Evolutionary conservation across 2,329 filamentous ascomycete genomes (phyloP), one percentile per base, ranked within the genome.

Genomic region (Nothophoma quercina): DNA sequence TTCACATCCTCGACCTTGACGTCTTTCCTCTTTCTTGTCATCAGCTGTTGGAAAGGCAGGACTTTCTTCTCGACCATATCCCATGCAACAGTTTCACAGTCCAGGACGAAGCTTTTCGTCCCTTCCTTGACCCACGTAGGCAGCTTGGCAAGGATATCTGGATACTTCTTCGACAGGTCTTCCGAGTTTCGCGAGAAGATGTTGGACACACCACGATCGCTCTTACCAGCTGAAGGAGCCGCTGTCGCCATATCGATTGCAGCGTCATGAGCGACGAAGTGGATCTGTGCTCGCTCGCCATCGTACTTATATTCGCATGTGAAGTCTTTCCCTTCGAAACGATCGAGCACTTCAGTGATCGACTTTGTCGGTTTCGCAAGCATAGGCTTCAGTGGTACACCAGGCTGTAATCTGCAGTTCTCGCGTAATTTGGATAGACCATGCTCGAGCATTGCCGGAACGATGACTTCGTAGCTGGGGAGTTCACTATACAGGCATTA

Each of bases 241-340:
- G 71, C 67, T 4, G 78, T 80, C 5, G 88, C 83, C 62, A 91
- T 88, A 47, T 91, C 82, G 53, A 89, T 79, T 2, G 85, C 79
- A 8, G 90, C 84, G 56, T 93, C 89, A 57, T 91, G 90, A 4
- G 93, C 88, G 25, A 98, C 91, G 63, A 96, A 99, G 72, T 99
- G 95, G 42, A 99, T 98, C 72, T 99, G 95, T n/a, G 95, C 95
- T 70, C 95, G 84, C 75, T 99, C 95, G 40, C 95, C 95, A 67
- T 99, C 95, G 69, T 99, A 99, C 75, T 99, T 99, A 82, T 96
- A 99, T 73, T 99, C 95, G 77, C 95, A 99, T 1, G 95, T 98
- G 68, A 99, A 99, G 21, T 88, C 89, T 70, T 96, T 95, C 59
- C 90, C 87, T 71, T 98, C 95, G 62, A 99, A 99, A 5, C 95